Evolutionary conservation across 2,329 filamentous ascomycete genomes (phyloP).

Genomic region (Fusarium mexicanum): DNA sequence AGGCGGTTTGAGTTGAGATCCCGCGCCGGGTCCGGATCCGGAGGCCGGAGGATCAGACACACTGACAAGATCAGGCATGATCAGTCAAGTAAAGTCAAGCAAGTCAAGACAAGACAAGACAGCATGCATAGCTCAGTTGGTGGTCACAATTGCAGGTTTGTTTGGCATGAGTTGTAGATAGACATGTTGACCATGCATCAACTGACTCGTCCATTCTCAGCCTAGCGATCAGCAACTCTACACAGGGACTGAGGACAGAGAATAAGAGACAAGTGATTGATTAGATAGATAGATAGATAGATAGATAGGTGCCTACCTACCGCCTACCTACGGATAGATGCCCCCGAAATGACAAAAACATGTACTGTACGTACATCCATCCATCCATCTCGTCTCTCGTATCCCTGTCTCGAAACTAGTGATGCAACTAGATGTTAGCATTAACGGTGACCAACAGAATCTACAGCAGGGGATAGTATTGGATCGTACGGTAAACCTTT

Average conservation of each 20-base stretch:
- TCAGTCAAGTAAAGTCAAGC: not conserved
- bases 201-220: not conserved
- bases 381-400: not conserved
- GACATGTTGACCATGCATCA: not conserved
- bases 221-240: not conserved
- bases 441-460: slow-evolving; percentile 4
- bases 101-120: not conserved
- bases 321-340: not conserved
- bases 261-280: slow-evolving; percentile 11
- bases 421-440: slow-evolving; percentile 3
- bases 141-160: not conserved
- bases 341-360: not conserved
- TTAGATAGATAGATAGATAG: slow-evolving; percentile 20
- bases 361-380: not conserved
- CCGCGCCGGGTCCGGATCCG: slow-evolving; percentile 8
- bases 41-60: slow-evolving; percentile 1
- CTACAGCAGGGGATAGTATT: not conserved
- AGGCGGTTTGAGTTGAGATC: not conserved
- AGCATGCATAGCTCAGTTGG: not conserved
- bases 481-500: not conserved
- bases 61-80: not conserved
- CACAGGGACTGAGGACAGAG: not conserved
- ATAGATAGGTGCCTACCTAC: too few species aligned
- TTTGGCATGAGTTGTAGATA: not conserved
- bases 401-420: slow-evolving; percentile 9